Base-by-base conservation (phyloP, 164 flowering plant genomes). In the Platanus orientalis region DNA sequence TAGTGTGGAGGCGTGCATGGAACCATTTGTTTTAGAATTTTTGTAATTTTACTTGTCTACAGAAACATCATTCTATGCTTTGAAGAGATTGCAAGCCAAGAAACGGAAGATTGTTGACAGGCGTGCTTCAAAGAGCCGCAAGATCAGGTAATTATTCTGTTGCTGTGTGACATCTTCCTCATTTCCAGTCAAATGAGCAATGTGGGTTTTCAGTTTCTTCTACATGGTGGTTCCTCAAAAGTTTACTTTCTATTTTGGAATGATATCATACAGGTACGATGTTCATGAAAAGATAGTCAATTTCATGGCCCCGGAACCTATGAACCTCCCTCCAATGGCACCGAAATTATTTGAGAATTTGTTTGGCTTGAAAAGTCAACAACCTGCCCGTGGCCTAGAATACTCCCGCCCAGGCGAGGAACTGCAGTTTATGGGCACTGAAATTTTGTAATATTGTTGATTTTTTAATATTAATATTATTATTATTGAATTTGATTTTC, bases 81-180 rank as follows among this genome's bases (percentile, higher is more conserved):
- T 86, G 39, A 90, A 84, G 65, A 88, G 79, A 66, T 26, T 73
- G 53, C 93, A 82, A 71, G 73, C 86, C 4, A 93, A 87, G 83
- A 93, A 90, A 64, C 70, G 92, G 60, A 93, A 93, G 74, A 63
- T 78, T 6, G 97, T 90, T 25, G 97, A 90, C 47, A 82, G 95
- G 12, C 89, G 96, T 47, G 96, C 98, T 34, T 93, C 97, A 29
- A 90, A 93, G 79, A 81, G 87, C 72, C 89, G 98, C 40, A 90
- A 89, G 80, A 90, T 93, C 66, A 83, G 98, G 98, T 89, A 51
- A 60, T 48, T n/a, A 4, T 1, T 14, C 49, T 12, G n/a, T 17
- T 7, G 25, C 10, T 12, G 12, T 4, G 29, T 26, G 24, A 7
- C 34, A 9, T 39, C 20, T 49, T 27, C 4, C 19, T n/a, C n/a